Base-by-base conservation (phyloP, 345 rosid genomes). In the Cardiospermum halicacabum region DNA sequence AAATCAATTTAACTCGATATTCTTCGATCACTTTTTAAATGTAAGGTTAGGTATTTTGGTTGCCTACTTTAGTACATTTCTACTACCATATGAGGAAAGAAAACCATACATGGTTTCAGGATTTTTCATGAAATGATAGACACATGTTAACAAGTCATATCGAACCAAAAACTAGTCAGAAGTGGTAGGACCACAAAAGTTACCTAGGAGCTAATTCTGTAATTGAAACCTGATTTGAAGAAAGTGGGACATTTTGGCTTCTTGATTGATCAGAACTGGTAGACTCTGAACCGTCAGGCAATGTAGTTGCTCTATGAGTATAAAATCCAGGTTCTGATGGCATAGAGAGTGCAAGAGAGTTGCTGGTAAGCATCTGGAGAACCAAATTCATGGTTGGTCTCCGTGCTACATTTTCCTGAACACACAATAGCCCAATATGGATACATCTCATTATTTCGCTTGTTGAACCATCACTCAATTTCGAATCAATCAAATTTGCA, bases 401-500 rank as follows among this genome's bases (percentile, higher is more conserved):
- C 3, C 60, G 56, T 6, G 62, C 73, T 5, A 34, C 66, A 26
- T 79, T 72, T 18, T 77, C 81, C 58, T 81, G 89, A 34, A 67
- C 77, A 18, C 85, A 81, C 0, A 81, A 65, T 28, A 84, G 56
- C 0, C 73, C 81, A 11, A 79, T 62, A 48, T 79, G 80, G 36
- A 84, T 53, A 63, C 80, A 81, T 61, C 81, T 63, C 43, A 27
- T 54, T 60, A 75, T 58, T 69, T 84, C 76, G 8, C n/a, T 32
- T 11, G 19, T 25, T 2, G 59, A 60, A 28, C 76, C 34, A 18
- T 7, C 34, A 7, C 25, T 62, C 49, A 84, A 2, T 0, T 0
- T 28, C 0, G 75, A 11, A 65, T 86, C 82, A 1, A 84, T 56
- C 1, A 84, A 42, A 40, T 75, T 70, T 11, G 63, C 6, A 7